These are phyloP conservation scores for Fusarium sp. DNA, from an alignment of 2,329 filamentous ascomycete genomes.

Conservation along the genomic window DNA sequence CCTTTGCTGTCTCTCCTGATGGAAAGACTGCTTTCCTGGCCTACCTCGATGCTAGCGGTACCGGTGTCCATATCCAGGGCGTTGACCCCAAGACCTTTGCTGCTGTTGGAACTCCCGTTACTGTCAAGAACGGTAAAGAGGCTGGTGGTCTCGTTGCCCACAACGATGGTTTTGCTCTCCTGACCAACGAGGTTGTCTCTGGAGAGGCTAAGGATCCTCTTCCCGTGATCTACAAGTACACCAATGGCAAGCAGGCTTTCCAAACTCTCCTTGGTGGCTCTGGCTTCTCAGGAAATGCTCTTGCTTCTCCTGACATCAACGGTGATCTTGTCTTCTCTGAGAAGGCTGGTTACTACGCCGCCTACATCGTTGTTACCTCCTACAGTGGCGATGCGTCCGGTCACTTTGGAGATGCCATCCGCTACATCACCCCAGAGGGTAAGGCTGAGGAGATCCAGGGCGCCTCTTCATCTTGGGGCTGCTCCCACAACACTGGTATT, in stretches of 20 bases:
- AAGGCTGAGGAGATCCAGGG: constrained; percentile 59
- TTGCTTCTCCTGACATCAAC: constrained; percentile 66
- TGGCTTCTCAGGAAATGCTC: constrained; percentile 56
- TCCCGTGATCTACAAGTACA: constrained; percentile 66
- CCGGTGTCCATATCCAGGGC: constrained; percentile 64
- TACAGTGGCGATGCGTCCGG: constrained; percentile 63
- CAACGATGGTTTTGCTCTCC: constrained; percentile 69
- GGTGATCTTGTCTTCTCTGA: constrained; percentile 69
- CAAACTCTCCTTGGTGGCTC: constrained; percentile 68
- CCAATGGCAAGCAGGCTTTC: constrained; percentile 62
- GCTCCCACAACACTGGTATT: constrained; percentile 71
- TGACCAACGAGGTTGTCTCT: constrained; percentile 65
- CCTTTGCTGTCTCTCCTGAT: constrained; percentile 68
- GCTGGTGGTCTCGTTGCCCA: constrained; percentile 68
- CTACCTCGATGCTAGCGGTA: constrained; percentile 64
- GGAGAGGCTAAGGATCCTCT: constrained; percentile 61
- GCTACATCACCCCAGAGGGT: constrained; percentile 58
- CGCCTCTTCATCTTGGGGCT: constrained; percentile 65
- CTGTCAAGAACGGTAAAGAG: constrained; percentile 63
- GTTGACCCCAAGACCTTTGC: constrained; percentile 63
- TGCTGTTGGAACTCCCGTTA: constrained; percentile 60
- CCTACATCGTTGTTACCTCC: constrained; percentile 68
- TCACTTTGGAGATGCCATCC: constrained; percentile 64
- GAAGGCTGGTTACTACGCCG: constrained; percentile 63
- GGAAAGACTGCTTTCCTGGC: constrained; percentile 66